phyloP scores from a whole-genome alignment of 352 stramenopile species.

The Chrysophaeum taylorii region DNA sequence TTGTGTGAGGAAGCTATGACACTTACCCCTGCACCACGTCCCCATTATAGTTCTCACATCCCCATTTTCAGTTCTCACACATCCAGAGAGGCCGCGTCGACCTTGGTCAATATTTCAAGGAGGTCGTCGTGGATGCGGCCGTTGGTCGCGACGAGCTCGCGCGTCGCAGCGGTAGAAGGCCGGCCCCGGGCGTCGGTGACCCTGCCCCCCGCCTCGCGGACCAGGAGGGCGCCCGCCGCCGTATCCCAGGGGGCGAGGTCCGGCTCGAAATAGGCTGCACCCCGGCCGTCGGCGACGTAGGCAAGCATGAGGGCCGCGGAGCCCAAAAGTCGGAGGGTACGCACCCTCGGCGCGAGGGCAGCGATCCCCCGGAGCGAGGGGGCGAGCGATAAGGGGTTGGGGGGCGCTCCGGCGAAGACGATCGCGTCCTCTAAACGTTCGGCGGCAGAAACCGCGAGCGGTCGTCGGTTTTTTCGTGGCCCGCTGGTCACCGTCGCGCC shows the following conservation, averaged over 20 bases:
- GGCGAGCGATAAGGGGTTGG: constrained; percentile 8
- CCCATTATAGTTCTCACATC: too few species aligned
- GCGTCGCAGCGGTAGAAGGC: constrained; percentile 59
- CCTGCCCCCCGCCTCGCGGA: constrained; percentile 75
- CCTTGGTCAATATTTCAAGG: constrained; percentile 15
- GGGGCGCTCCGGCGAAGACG: constrained; percentile 47
- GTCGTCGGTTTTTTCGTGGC: neutral
- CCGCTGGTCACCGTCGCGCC: too few species aligned
- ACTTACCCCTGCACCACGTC: too few species aligned
- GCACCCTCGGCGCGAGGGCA: constrained; percentile 45
- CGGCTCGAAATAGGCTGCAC: constrained; percentile 79
- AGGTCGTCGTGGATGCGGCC: constrained; percentile 54
- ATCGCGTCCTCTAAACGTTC: constrained; percentile 22
- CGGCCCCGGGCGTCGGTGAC: constrained; percentile 68
- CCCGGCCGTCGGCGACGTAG: constrained; percentile 74
- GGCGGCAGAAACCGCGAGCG: neutral
- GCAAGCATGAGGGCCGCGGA: constrained; percentile 80
- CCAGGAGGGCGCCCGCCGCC: constrained; percentile 73
- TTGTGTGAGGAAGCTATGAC: too few species aligned
- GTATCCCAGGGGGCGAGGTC: constrained; percentile 83
- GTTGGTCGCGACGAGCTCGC: constrained; percentile 66
- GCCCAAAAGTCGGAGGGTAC: constrained; percentile 67
- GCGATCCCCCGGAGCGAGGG: constrained; percentile 32
- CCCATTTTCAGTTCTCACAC: too few species aligned
- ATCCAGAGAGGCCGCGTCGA: constrained; percentile 16